phyloP scores from a whole-genome alignment of 495 filamentous ascomycete genomes.

The Rhizodiscina lignyota region DNA sequence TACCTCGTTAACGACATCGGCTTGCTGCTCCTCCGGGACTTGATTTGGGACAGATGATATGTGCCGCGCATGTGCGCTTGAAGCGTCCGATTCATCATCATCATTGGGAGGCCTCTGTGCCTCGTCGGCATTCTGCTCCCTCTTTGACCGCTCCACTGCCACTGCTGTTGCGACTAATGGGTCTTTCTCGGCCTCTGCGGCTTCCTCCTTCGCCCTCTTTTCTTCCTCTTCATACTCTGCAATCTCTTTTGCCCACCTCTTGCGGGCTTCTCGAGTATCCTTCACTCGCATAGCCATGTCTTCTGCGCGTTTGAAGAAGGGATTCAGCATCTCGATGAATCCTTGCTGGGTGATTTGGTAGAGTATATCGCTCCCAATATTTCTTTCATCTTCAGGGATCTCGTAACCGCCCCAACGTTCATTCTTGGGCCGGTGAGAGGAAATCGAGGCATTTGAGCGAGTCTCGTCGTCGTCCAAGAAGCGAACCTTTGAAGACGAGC shows the following conservation, averaged over 20 bases:
- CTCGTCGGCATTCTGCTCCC: too few species aligned
- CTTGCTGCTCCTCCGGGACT: too few species aligned
- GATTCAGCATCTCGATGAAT: conserved; percentile 80
- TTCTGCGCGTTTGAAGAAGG: conserved; percentile 69
- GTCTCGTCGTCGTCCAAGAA: conserved; percentile 65
- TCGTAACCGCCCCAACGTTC: conserved; percentile 62
- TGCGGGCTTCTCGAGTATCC: conserved; percentile 43
- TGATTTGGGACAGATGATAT: too few species aligned
- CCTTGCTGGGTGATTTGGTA: conserved; percentile 83
- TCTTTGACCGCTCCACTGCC: too few species aligned
- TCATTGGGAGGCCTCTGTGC: too few species aligned
- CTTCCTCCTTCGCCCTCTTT: not conserved
- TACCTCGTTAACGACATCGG: too few species aligned
- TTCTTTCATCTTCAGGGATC: conserved; percentile 61
- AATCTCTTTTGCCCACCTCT: conserved; percentile 28
- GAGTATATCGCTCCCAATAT: conserved; percentile 73
- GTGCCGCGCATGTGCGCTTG: too few species aligned
- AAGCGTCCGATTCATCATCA: too few species aligned
- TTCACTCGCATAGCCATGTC: conserved; percentile 54
- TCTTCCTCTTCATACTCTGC: conserved; percentile 3
- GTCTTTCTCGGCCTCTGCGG: not conserved
- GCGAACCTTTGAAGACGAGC: conserved; percentile 71
- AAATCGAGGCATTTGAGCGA: conserved; percentile 63
- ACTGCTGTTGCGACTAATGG: too few species aligned
- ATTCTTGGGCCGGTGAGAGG: conserved; percentile 55